These are phyloP conservation scores for Bryum argenteum DNA, from an alignment of 225 moss, liverwort and hornwort species.

Conservation along the genomic window DNA sequence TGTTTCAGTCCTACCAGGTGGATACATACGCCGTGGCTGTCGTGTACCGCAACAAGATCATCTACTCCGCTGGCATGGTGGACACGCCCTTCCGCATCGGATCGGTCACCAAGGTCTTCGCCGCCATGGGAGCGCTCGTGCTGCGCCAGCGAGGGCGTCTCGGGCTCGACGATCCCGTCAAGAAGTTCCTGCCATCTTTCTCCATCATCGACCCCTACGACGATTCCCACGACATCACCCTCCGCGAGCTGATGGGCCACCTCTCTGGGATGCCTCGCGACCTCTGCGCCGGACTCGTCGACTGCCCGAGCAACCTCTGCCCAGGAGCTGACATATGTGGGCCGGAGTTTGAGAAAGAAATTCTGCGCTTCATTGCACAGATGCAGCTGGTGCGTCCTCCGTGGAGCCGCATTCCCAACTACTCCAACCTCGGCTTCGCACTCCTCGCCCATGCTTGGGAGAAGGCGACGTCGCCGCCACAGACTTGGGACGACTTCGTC, in stretches of 20 bases:
- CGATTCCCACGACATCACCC: neutral
- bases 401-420: too few relatives aligned
- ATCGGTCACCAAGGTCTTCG: constrained; percentile 41
- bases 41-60: neutral
- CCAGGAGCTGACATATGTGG: too few relatives aligned
- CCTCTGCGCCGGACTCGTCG: neutral
- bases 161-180: constrained; percentile 47
- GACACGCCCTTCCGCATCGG: constrained; percentile 33
- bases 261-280: constrained; percentile 28
- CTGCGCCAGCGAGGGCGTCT: constrained; percentile 36
- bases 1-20: too few relatives aligned
- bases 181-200: constrained; percentile 41
- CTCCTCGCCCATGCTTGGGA: too few relatives aligned
- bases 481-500: too few relatives aligned
- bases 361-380: constrained; percentile 3
- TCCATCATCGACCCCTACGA: constrained; percentile 45
- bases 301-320: neutral
- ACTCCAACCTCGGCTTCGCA: too few relatives aligned
- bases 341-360: constrained; percentile 12
- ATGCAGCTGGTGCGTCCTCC: too few relatives aligned
- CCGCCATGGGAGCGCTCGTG: constrained; percentile 41
- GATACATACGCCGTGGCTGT: too few relatives aligned
- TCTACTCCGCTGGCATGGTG: constrained; percentile 27
- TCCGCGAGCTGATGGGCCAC: too few relatives aligned
- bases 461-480: too few relatives aligned